These are phyloP conservation scores for Albatrellus ellisii DNA, from an alignment of 768 basidiomycete genomes.

Conservation along the genomic window DNA sequence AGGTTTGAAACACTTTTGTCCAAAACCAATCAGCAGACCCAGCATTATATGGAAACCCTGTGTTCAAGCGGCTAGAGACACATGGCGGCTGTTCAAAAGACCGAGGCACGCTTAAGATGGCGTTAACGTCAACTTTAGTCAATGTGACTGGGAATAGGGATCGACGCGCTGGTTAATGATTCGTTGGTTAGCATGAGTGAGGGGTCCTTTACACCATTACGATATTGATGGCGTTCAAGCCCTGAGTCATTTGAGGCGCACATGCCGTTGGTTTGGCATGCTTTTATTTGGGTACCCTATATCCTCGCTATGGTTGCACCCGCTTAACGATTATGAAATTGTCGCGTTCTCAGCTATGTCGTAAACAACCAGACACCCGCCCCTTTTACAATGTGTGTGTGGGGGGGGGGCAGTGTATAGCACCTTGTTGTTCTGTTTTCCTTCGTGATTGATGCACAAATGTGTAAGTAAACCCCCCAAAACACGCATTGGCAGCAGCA, in stretches of 20 bases:
- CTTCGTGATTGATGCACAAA: slow-evolving; percentile 66
- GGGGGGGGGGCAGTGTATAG: slow-evolving; percentile 65
- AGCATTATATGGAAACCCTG: slow-evolving; percentile 80
- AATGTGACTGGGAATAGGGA: slow-evolving; percentile 18
- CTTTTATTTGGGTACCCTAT: slow-evolving; percentile 69
- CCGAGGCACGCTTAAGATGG: slow-evolving; percentile 28
- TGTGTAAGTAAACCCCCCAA: slow-evolving; percentile 40
- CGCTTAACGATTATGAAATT: not conserved
- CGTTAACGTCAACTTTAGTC: slow-evolving; percentile 3
- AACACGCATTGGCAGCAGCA: slow-evolving; percentile 3
- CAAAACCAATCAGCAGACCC: not conserved
- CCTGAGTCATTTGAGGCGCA: slow-evolving; percentile 73
- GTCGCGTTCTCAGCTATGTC: slow-evolving; percentile 4
- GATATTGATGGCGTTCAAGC: slow-evolving; percentile 34
- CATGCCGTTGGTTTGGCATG: slow-evolving; percentile 65
- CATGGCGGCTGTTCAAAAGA: slow-evolving; percentile 69
- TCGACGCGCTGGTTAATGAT: slow-evolving; percentile 77
- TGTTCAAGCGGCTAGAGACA: slow-evolving; percentile 69
- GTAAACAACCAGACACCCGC: slow-evolving; percentile 37
- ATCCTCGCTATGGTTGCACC: slow-evolving; percentile 47
- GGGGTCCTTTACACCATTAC: slow-evolving; percentile 14
- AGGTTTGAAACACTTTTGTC: not conserved
- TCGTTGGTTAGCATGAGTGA: slow-evolving; percentile 67
- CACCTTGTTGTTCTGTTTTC: slow-evolving; percentile 66
- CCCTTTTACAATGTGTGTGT: slow-evolving; percentile 69